Conservation (phyloP, 345 rosid genomes). For the Eucalyptus shirleyi region DNA sequence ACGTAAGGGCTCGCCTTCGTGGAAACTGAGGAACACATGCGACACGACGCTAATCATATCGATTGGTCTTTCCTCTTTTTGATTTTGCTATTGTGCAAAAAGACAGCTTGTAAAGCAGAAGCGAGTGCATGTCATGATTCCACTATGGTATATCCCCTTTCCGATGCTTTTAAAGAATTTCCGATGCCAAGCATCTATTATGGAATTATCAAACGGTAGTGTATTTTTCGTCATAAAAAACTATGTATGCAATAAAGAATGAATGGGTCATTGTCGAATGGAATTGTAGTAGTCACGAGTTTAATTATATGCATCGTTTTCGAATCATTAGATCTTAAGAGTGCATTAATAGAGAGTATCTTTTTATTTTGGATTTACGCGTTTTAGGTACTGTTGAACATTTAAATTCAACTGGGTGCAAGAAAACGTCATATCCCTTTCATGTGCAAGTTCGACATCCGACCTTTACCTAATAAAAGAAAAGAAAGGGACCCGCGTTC, state of each 20-base stretch:
- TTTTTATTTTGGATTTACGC: background rate
- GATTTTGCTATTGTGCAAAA: background rate
- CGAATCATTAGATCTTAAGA: background rate
- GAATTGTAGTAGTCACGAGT: accelerated
- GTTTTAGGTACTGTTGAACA: background rate
- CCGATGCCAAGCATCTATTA: background rate
- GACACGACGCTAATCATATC: background rate
- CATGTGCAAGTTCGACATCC: background rate
- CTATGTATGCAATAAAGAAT: background rate
- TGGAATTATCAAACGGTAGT: background rate
- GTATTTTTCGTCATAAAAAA: background rate
- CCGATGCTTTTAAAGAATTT: background rate
- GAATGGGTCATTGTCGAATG: background rate
- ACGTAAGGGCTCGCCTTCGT: background rate
- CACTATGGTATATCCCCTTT: background rate
- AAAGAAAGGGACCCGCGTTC: background rate
- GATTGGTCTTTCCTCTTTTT: background rate
- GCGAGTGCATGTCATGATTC: background rate
- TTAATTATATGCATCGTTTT: background rate
- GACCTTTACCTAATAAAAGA: background rate
- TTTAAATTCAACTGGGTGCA: too few species aligned
- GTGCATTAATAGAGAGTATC: background rate
- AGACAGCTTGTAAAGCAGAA: background rate
- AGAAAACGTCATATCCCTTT: background rate
- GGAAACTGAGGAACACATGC: background rate